Evolutionary conservation across 345 rosid species (phyloP), one percentile per base, ranked within the genome.

Genomic region (Stellera chamaejasme): DNA sequence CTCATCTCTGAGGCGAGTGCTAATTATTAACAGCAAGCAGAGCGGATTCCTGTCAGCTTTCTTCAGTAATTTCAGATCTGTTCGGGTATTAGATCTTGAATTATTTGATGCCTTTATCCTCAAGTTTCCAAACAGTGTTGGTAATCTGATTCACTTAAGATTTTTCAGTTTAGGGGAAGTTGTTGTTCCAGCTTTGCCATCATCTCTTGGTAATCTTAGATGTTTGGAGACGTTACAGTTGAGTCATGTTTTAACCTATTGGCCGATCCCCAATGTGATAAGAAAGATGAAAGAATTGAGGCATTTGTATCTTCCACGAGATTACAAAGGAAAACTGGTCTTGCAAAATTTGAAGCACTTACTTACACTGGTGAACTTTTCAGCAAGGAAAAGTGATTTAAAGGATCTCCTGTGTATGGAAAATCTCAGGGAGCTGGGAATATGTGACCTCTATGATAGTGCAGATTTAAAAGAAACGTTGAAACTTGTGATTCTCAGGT

Each of bases 71-170:
- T 52, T 62, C 16, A 50, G 43, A 7, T 36, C 68, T 15, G 46
- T 82, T 6, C 66, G 77, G 50, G 65, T 77, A 10, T 19, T 79
- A 10, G 68, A 75, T 48, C 56, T 77, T 2, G 73, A 60, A 11
- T 25, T 50, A 10, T 50, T 44, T 13, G 7, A 11, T 4, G 2
- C 43, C 5, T 0, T 26, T 0, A 16, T 15, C 26, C 68, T 67
- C 6, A 70, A 43, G 23, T n/a, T 79, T 12, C 74, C 67, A 0
- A 53, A 53, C 52, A 61, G 10, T n/a, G 58, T 74, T 5, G 73
- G 82, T 0, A 50, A 57, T 6, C 71, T 82, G 45, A 66, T 76
- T 12, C 82, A 70, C 26, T 60, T 75, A 43, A 68, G 70, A 50
- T 75, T 62, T 56, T 32, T 68, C 45, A 58, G 70, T 54, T 13